Percentiles rank a stretch among this genome's conserved stretches.
These are phyloP conservation scores for Mrakia blollopis DNA, from an alignment of 768 basidiomycete species.

Conservation along the genomic window DNA sequence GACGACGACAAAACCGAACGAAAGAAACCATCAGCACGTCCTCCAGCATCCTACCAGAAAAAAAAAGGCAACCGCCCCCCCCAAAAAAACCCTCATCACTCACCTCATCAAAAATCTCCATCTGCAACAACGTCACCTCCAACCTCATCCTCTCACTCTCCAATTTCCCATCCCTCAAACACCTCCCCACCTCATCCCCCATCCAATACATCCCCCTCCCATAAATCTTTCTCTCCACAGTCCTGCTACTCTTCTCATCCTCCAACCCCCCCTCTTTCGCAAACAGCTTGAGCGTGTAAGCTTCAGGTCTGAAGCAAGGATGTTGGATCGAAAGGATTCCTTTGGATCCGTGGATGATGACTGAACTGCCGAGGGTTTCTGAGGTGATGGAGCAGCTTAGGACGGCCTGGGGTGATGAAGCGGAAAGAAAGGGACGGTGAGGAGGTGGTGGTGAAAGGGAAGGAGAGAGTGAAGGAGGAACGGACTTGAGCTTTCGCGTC, in stretches of 20 bases:
- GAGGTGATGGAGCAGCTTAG: not conserved
- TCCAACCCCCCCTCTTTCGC: not conserved
- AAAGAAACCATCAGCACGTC: not conserved
- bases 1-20: not conserved
- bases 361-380: not conserved
- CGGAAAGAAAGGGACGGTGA: not conserved
- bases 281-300: slow-evolving; percentile 26
- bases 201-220: slow-evolving; percentile 36
- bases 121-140: slow-evolving; percentile 30
- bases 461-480: not conserved
- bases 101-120: slow-evolving; percentile 35
- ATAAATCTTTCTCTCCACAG: slow-evolving; percentile 10
- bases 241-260: not conserved
- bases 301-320: slow-evolving; percentile 24
- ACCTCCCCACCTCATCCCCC: slow-evolving; percentile 36
- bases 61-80: too few relatives aligned
- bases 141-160: slow-evolving; percentile 31
- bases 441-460: not conserved
- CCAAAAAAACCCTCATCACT: not conserved
- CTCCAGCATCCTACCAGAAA: not conserved
- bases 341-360: not conserved
- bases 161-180: slow-evolving; percentile 34
- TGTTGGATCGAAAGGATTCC: not conserved
- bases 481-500: not conserved
- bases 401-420: not conserved